Percentiles rank a stretch among this genome's conserved stretches.
Conservation (phyloP, 176 grass and related monocot genomes). For the Carex parvula region DNA sequence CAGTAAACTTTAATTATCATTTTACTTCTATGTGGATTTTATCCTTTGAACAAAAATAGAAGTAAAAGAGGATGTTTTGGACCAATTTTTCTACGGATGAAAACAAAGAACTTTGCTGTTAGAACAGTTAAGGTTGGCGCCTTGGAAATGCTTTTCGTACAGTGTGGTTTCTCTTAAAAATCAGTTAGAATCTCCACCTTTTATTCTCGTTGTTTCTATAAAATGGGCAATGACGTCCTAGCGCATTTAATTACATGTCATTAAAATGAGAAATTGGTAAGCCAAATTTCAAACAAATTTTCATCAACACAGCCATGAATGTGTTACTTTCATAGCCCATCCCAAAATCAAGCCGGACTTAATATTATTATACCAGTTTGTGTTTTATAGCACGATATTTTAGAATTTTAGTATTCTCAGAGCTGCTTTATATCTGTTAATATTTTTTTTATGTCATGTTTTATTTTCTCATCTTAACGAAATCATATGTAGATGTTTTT, state of each 20-base stretch:
- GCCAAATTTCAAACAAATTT: not conserved
- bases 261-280: not conserved
- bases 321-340: not conserved
- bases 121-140: not conserved
- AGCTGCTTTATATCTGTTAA: too few relatives aligned
- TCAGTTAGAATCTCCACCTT: too few relatives aligned
- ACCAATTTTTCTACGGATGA: not conserved
- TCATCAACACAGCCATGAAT: not conserved
- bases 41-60: not conserved
- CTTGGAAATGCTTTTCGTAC: not conserved
- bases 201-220: too few relatives aligned
- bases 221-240: too few relatives aligned
- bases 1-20: too few relatives aligned
- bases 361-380: not conserved
- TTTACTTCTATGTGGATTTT: not conserved
- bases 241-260: too few relatives aligned
- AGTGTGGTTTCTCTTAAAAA: not conserved
- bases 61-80: not conserved
- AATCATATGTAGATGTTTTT: too few relatives aligned
- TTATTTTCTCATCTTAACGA: too few relatives aligned
- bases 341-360: not conserved
- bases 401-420: too few relatives aligned
- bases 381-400: too few relatives aligned
- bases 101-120: conserved; percentile 4
- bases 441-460: too few relatives aligned